Evolutionary conservation across 306 rosid genomes (phyloP), one percentile per base, ranked within the genome.

Genomic region (Sophora flavescens): DNA sequence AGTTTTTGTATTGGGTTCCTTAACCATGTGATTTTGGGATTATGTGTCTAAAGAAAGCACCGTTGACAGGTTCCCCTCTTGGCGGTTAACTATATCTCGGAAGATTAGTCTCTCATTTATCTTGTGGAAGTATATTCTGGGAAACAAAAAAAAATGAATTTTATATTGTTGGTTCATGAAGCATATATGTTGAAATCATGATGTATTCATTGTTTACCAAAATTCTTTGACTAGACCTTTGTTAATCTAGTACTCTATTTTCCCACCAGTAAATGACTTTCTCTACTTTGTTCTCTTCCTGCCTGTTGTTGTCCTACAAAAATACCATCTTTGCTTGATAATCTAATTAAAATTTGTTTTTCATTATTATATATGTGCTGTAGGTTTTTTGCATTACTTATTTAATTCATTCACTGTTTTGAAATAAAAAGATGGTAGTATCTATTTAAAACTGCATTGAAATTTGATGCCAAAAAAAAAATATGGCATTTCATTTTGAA

Each of bases 401-500:
- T 45, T 45, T 53, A 53, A 59, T 81, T 52, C 45, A 53, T 76
- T 28, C 12, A 1, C 28, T 70, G 16, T 54, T 62, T 30, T 30
- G 62, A 42, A 70, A n/a, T 16, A 38, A 14, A 28, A 42, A 42
- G 48, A 62, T 38, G 41, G 15, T 70, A 61, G 4, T 67, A 32
- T 38, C 12, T 77, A 6, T 39, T 45, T 35, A 54, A 53, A 33
- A 28, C 5, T 50, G 11, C 63, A 8, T 63, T 39, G 26, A 28
- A 74, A 60, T 62, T 75, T 53, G 51, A 30, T 17, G 11, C 33
- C 30, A 39, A 47, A 18, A 11, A 11, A 7, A 52, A 36, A 65
- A 7, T 41, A 17, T 8, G 63, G 42, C 63, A 47, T 70, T 68
- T 77, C 41, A 54, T 68, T 83, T 52, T 10, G 13, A 26, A 33